phyloP scores from a whole-genome alignment of 2,329 filamentous ascomycete genomes.

The Colletotrichum falcatum region DNA sequence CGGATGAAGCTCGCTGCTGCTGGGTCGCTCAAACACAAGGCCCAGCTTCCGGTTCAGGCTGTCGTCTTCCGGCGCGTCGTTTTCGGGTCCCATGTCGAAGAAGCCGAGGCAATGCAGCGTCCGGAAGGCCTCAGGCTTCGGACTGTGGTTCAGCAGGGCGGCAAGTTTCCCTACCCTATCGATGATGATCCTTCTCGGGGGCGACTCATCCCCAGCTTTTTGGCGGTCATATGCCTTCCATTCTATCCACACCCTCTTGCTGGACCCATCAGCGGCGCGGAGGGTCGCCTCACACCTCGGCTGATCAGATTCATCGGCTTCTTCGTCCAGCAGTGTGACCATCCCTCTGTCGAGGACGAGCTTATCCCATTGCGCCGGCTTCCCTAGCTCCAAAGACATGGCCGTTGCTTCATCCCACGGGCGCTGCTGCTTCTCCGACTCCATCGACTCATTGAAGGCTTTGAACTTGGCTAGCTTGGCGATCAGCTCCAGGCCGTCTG shows the following conservation, averaged over 20 bases:
- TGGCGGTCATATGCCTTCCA: conserved; percentile 62
- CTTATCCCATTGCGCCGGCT: conserved; percentile 48
- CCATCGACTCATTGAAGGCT: conserved; percentile 62
- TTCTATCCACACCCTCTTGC: conserved; percentile 59
- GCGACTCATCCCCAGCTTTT: conserved; percentile 50
- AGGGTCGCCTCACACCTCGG: conserved; percentile 56
- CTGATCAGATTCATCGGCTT: conserved; percentile 49
- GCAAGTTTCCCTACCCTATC: conserved; percentile 61
- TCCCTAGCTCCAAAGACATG: conserved; percentile 55
- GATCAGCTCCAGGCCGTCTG: conserved; percentile 55
- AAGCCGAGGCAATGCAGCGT: conserved; percentile 64
- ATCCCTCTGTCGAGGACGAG: conserved; percentile 52
- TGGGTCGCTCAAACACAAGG: conserved; percentile 65
- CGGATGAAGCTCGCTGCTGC: conserved; percentile 50
- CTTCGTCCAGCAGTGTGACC: conserved; percentile 49
- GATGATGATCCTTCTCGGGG: conserved; percentile 57
- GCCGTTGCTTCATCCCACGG: conserved; percentile 53
- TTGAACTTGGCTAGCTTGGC: conserved; percentile 63
- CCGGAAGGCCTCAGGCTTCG: conserved; percentile 62
- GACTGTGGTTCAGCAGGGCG: conserved; percentile 59
- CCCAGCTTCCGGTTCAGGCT: conserved; percentile 60
- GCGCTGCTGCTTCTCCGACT: conserved; percentile 41
- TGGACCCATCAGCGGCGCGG: conserved; percentile 49
- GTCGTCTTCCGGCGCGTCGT: conserved; percentile 54
- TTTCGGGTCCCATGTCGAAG: conserved; percentile 54